A percentile compares a stretch with the other conserved stretches of the same genome.
Evolutionary conservation across 495 filamentous ascomycete species (phyloP).

Genomic region (Platismatia glauca): DNA sequence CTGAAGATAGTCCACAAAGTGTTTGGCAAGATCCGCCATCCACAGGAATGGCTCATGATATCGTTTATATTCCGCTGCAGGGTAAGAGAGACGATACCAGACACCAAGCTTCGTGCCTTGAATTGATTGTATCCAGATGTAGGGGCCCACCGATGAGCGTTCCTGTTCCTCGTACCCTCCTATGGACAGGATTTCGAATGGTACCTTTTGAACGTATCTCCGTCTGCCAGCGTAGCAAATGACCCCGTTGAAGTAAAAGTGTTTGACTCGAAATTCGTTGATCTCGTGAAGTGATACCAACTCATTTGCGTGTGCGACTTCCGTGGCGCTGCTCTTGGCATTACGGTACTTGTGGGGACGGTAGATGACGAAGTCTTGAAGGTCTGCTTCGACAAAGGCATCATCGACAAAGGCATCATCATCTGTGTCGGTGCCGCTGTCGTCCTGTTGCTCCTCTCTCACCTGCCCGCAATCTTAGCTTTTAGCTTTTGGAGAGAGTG

Average conservation of each 20-base stretch:
- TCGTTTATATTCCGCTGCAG: conserved; percentile 46
- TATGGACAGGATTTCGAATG: conserved; percentile 50
- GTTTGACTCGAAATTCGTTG: conserved; percentile 22
- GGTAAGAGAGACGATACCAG: conserved; percentile 52
- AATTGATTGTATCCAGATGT: conserved; percentile 55
- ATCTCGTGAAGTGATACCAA: conserved; percentile 46
- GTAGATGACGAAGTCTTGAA: conserved; percentile 48
- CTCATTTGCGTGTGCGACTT: conserved; percentile 30
- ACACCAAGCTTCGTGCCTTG: conserved; percentile 30
- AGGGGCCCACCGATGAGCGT: conserved; percentile 37
- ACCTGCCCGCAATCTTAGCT: not conserved
- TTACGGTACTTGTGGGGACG: conserved; percentile 23
- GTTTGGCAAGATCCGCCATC: conserved; percentile 58
- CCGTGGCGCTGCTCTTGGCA: conserved; percentile 21
- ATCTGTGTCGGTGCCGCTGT: conserved; percentile 1
- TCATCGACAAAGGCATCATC: conserved; percentile 26
- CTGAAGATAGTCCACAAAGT: conserved; percentile 54
- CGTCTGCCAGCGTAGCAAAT: conserved; percentile 36
- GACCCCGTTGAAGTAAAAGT: conserved; percentile 49
- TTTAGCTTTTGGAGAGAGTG: not conserved
- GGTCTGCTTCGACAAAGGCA: conserved; percentile 36
- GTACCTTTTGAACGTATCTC: conserved; percentile 44
- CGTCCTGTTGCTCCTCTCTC: conserved; percentile 4
- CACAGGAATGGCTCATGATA: conserved; percentile 55
- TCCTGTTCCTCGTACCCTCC: conserved; percentile 50